These are phyloP conservation scores for Protomyces pachydermus DNA, from an alignment of 1,139 yeast species.

Conservation along the genomic window DNA sequence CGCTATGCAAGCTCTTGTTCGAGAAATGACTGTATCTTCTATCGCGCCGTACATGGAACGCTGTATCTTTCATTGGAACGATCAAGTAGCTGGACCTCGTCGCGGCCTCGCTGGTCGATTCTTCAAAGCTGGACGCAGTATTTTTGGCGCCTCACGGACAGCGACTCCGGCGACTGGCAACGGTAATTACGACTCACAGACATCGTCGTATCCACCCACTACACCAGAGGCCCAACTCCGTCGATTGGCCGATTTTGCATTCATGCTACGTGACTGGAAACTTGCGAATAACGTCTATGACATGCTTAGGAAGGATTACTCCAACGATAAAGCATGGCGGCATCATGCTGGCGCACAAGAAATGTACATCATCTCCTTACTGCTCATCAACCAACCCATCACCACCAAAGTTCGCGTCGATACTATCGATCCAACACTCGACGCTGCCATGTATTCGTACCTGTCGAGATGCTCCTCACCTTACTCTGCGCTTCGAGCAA, in stretches of 20 bases:
- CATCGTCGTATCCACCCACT: conserved; percentile 53
- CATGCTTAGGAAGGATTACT: conserved; percentile 68
- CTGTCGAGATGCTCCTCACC: conserved; percentile 61
- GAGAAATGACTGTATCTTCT: conserved; percentile 54
- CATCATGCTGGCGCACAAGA: conserved; percentile 83
- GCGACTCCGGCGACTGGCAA: conserved; percentile 29
- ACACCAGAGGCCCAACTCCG: conserved; percentile 72
- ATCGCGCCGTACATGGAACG: conserved; percentile 75
- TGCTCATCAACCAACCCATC: conserved; percentile 64
- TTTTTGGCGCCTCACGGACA: conserved; percentile 44
- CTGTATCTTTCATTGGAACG: conserved; percentile 72
- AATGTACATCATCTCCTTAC: conserved; percentile 69
- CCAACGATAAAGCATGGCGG: conserved; percentile 74
- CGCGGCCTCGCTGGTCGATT: conserved; percentile 69
- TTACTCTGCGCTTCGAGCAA: conserved; percentile 54
- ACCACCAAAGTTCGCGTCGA: conserved; percentile 58
- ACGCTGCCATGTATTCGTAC: conserved; percentile 58
- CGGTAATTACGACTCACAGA: conserved; percentile 44
- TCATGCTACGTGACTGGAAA: conserved; percentile 81
- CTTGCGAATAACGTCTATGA: conserved; percentile 84
- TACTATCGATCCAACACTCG: conserved; percentile 61
- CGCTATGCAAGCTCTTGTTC: conserved; percentile 45
- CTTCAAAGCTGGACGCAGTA: conserved; percentile 61
- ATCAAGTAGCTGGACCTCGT: conserved; percentile 57
- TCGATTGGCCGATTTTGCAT: conserved; percentile 85